phyloP scores from a whole-genome alignment of 2,329 filamentous ascomycete species.

The Bertia moriformis region DNA sequence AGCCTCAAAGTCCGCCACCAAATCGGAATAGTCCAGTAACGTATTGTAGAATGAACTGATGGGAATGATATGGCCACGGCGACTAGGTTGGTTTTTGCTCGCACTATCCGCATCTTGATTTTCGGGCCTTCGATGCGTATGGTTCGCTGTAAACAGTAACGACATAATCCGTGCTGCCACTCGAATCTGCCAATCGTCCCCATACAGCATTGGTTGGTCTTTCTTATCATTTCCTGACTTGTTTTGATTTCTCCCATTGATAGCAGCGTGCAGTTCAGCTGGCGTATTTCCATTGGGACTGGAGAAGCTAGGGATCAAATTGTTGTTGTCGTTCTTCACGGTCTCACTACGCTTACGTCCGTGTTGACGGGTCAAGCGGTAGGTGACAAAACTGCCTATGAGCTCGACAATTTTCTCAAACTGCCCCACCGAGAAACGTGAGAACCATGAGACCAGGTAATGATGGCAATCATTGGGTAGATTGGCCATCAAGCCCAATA shows the following conservation, averaged over 20 bases:
- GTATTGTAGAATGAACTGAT: conserved; percentile 81
- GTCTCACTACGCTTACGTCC: conserved; percentile 44
- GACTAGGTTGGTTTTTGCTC: conserved; percentile 23
- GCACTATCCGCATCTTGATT: conserved; percentile 14
- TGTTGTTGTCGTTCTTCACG: conserved; percentile 44
- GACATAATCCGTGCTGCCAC: conserved; percentile 69
- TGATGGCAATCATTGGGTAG: conserved; percentile 62
- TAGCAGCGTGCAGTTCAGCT: conserved; percentile 57
- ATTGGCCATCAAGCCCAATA: conserved; percentile 68
- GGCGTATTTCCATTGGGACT: conserved; percentile 32
- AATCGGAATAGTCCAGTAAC: conserved; percentile 71
- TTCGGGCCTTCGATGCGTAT: conserved; percentile 22
- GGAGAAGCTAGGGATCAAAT: conserved; percentile 60
- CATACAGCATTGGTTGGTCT: conserved; percentile 38
- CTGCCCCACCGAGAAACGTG: conserved; percentile 49
- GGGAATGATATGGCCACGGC: conserved; percentile 54
- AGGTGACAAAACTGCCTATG: conserved; percentile 64
- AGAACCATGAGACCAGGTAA: conserved; percentile 65
- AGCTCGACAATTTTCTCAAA: conserved; percentile 67
- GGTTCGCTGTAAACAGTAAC: conserved; percentile 71
- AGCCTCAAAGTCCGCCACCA: conserved; percentile 71
- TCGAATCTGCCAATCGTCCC: conserved; percentile 80
- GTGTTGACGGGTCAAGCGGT: conserved; percentile 59
- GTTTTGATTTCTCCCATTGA: conserved; percentile 29
- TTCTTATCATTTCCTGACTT: conserved; percentile 36